Base-by-base conservation (phyloP, 176 grass and related monocot species). In the Eragrostis nindensis region DNA sequence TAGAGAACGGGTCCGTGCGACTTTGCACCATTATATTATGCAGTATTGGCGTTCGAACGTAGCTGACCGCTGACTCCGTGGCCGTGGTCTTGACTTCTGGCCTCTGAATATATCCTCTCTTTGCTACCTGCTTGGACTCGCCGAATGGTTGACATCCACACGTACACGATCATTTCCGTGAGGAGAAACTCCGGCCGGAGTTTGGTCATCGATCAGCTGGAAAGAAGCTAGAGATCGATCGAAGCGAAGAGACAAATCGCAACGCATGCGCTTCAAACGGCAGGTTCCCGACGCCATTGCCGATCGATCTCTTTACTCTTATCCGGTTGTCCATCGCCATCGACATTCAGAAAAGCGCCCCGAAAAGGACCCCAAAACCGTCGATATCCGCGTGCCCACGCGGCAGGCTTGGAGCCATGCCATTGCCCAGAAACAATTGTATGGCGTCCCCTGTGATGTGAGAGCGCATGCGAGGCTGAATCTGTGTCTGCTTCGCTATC, bases 1-100 rank as follows among this genome's bases (percentile, higher is more conserved):
- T 2, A 16, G n/a, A 75, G 73, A 40, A 60, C 8, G 39, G 53
- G 15, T 75, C 73, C 73, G 38, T 60, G 73, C 73, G 55, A 62
- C 74, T 62, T 62, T 45, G 57, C 53, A 54, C 5, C 52, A 54
- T 21, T 7, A 52, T 1, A 15, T n/a, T n/a, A 4, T 40, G 36
- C 21, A 15, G 21, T 21, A 25, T 17, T 42, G 72, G 38, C 38
- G 38, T 25, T 43, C 36, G 6, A 42, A 61, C 54, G 54, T 7
- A 42, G 73, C 73, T 43, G 54, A 60, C 73, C 39, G 1, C n/a
- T 46, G 44, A 71, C 25, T 45, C 22, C 6, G n/a, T 46, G 6
- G 8, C 22, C 16, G 16, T 21, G 1, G 19, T n/a, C 11, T 75
- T 59, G 72, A 41, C 44, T 71, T 30, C 7, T 71, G 25, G 39